Conservation (phyloP, 2,329 filamentous ascomycete species). For the Metarhizium humberi region DNA sequence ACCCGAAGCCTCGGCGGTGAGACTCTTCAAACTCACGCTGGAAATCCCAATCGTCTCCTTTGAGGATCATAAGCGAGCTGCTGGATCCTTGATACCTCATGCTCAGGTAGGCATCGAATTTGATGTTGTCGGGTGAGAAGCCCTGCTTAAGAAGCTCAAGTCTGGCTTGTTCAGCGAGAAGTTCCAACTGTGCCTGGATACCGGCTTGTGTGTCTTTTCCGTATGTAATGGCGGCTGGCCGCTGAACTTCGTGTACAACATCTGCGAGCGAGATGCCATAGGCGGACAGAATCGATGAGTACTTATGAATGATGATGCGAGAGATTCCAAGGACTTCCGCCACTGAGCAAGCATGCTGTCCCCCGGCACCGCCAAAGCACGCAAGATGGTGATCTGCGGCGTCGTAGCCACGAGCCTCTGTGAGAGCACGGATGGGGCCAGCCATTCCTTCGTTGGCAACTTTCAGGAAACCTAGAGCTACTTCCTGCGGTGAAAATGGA, state of each 20-base stretch:
- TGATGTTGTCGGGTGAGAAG: slow-evolving; percentile 25
- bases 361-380: slow-evolving; percentile 27
- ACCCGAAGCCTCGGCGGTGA: slow-evolving; percentile 68
- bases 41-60: slow-evolving; percentile 16
- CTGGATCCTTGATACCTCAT: slow-evolving; percentile 34
- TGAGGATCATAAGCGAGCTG: slow-evolving; percentile 28
- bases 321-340: slow-evolving; percentile 30
- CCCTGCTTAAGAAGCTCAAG: slow-evolving; percentile 18
- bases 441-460: slow-evolving; percentile 26
- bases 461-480: slow-evolving; percentile 24
- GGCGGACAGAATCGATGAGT: slow-evolving; percentile 34
- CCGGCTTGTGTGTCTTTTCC: slow-evolving; percentile 9
- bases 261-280: slow-evolving; percentile 36
- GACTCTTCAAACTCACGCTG: slow-evolving; percentile 33
- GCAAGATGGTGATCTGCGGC: slow-evolving; percentile 23
- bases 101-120: slow-evolving; percentile 31
- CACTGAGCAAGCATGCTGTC: slow-evolving; percentile 33
- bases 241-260: slow-evolving; percentile 30
- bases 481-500: slow-evolving; percentile 23
- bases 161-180: slow-evolving; percentile 13
- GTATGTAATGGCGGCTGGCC: slow-evolving; percentile 24
- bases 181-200: slow-evolving; percentile 14
- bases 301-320: slow-evolving; percentile 31
- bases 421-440: slow-evolving; percentile 22
- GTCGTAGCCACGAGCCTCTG: slow-evolving; percentile 24